Conservation (phyloP, 176 grass and related monocot genomes). For the Hsuehochloa calcarea region DNA sequence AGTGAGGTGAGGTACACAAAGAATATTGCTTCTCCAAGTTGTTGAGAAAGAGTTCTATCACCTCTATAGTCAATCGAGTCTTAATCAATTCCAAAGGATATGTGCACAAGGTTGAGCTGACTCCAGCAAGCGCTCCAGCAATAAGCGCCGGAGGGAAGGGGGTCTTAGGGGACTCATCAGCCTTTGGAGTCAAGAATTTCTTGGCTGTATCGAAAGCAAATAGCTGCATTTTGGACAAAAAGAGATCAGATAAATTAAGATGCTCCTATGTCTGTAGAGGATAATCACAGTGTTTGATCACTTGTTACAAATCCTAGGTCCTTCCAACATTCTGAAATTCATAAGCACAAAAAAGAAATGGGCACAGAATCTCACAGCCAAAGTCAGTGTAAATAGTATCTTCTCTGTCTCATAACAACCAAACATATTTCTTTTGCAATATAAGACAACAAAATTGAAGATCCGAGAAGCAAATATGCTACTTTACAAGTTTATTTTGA, state of each 20-base stretch:
- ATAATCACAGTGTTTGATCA: background rate
- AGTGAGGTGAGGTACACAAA: background rate
- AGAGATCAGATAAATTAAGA: background rate
- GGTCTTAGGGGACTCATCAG: conserved; percentile 56
- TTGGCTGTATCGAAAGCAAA: conserved; percentile 98
- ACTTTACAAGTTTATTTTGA: background rate
- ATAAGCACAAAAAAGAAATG: background rate
- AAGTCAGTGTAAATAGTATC: background rate
- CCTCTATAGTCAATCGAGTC: conserved; percentile 95
- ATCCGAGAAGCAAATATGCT: background rate
- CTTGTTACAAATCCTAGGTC: conserved; percentile 2
- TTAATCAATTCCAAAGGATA: conserved; percentile 97
- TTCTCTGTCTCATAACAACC: background rate
- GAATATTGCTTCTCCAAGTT: background rate
- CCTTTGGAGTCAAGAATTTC: conserved; percentile 79
- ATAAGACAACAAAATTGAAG: background rate
- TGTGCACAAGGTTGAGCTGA: conserved; percentile 95
- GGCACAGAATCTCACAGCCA: background rate
- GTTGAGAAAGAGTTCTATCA: conserved; percentile 13
- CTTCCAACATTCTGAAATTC: background rate
- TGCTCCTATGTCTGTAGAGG: background rate
- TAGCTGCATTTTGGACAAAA: conserved; percentile 54
- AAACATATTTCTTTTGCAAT: background rate
- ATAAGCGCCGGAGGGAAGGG: conserved; percentile 71
- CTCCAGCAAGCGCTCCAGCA: conserved; percentile 91